A percentile compares a stretch with the other conserved stretches of the same genome.
phyloP scores from a whole-genome alignment of 306 rosid species.

The Chamaecrista fasciculata region DNA sequence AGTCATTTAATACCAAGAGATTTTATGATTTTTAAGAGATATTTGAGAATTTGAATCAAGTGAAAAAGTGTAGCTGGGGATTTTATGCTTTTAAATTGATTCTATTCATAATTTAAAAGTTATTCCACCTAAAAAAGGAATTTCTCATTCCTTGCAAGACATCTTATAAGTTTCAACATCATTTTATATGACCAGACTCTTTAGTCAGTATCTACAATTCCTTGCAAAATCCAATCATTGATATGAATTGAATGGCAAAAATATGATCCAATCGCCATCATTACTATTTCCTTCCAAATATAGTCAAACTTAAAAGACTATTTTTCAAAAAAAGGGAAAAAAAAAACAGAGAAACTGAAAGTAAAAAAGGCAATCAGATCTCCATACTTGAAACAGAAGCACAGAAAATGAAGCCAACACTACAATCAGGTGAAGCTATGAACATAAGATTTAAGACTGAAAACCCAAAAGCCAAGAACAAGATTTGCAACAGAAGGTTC shows the following conservation, averaged over 20 bases:
- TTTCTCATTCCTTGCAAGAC: too few relatives aligned
- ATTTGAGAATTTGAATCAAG: too few relatives aligned
- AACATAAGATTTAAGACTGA: background rate
- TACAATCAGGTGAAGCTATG: conserved; percentile 20
- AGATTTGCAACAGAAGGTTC: background rate
- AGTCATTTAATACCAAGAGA: too few relatives aligned
- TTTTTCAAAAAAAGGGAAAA: too few relatives aligned
- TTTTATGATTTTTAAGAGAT: too few relatives aligned
- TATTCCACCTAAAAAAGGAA: too few relatives aligned
- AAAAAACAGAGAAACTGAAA: background rate
- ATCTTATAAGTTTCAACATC: too few relatives aligned
- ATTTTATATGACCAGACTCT: too few relatives aligned
- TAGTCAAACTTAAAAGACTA: too few relatives aligned
- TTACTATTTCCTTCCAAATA: background rate
- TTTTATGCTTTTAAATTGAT: too few relatives aligned
- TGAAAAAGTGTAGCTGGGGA: too few relatives aligned
- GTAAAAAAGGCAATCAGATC: background rate
- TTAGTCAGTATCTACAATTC: background rate
- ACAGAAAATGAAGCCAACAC: conserved; percentile 8
- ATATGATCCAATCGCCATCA: background rate
- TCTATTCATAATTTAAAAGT: too few relatives aligned
- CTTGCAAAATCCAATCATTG: background rate
- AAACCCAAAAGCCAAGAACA: background rate
- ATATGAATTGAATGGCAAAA: background rate
- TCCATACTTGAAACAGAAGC: background rate